phyloP scores from a whole-genome alignment of 192 early-diverging fungal genomes.

The Globomyces pollinis-pini region DNA sequence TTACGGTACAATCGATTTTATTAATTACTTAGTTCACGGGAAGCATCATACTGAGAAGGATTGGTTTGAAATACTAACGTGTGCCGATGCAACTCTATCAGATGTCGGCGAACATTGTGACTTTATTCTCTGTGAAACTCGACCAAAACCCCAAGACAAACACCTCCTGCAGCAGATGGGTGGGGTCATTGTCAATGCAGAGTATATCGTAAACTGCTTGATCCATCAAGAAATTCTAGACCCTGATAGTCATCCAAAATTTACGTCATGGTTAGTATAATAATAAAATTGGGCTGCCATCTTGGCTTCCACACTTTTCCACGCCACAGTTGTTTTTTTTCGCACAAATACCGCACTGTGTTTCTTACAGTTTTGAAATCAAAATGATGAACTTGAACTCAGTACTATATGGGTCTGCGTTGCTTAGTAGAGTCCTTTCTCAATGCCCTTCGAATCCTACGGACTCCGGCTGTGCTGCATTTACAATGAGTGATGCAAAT shows the following conservation, averaged over 20 bases:
- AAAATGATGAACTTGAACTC: too few relatives aligned
- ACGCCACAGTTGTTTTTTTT: too few relatives aligned
- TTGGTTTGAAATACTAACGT: not conserved
- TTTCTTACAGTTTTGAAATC: too few relatives aligned
- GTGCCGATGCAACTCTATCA: not conserved
- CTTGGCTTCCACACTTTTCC: too few relatives aligned
- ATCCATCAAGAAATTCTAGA: not conserved
- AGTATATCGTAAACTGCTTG: not conserved
- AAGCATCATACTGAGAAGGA: not conserved
- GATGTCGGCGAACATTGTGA: not conserved
- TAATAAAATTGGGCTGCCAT: too few relatives aligned
- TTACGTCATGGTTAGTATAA: not conserved
- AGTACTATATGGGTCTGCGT: not conserved
- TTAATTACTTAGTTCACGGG: not conserved
- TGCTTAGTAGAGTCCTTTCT: not conserved
- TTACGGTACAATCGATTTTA: not conserved
- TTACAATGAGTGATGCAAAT: not conserved
- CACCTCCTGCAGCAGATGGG: not conserved
- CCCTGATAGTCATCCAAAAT: not conserved
- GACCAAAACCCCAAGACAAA: not conserved
- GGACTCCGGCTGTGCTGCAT: slow-evolving; percentile 1
- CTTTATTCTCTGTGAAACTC: not conserved
- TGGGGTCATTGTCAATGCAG: not conserved
- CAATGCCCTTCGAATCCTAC: not conserved
- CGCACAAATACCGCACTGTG: too few relatives aligned